phyloP scores from a whole-genome alignment of 345 rosid genomes.

The Dipteronia dyeriana region DNA sequence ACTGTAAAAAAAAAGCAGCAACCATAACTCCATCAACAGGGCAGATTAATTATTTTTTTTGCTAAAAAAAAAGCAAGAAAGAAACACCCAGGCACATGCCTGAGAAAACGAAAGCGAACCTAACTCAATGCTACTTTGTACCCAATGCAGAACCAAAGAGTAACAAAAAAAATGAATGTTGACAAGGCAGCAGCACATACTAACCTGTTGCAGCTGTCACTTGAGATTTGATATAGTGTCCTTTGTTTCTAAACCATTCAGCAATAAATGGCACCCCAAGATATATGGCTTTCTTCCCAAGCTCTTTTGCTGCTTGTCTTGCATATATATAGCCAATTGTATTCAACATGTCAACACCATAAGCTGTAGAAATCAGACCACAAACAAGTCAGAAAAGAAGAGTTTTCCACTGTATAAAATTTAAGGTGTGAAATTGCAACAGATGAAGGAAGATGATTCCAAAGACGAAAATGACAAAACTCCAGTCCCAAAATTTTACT shows the following conservation, averaged over 20 bases:
- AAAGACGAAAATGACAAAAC: slow-evolving; percentile 18
- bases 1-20: background rate
- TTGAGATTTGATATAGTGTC: slow-evolving; percentile 92
- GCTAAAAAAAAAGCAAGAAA: background rate
- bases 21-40: background rate
- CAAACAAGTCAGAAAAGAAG: slow-evolving; percentile 13
- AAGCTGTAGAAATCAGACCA: slow-evolving; percentile 54
- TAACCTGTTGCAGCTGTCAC: slow-evolving; percentile 98
- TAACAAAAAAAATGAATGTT: slow-evolving; percentile 8
- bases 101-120: background rate
- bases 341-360: slow-evolving; percentile 92
- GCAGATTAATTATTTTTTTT: background rate
- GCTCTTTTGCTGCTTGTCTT: slow-evolving; percentile 96
- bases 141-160: slow-evolving; percentile 8
- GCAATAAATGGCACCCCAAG: slow-evolving; percentile 92
- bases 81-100: background rate
- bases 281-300: slow-evolving; percentile 83
- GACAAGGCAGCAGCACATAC: slow-evolving; percentile 24
- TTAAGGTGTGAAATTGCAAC: background rate
- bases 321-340: slow-evolving; percentile 91
- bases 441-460: slow-evolving; percentile 1
- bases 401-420: background rate
- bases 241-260: slow-evolving; percentile 98
- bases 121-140: background rate
- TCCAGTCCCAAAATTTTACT: background rate